Evolutionary conservation across 345 rosid species (phyloP).

Genomic region (Rhodamnia argentea): DNA sequence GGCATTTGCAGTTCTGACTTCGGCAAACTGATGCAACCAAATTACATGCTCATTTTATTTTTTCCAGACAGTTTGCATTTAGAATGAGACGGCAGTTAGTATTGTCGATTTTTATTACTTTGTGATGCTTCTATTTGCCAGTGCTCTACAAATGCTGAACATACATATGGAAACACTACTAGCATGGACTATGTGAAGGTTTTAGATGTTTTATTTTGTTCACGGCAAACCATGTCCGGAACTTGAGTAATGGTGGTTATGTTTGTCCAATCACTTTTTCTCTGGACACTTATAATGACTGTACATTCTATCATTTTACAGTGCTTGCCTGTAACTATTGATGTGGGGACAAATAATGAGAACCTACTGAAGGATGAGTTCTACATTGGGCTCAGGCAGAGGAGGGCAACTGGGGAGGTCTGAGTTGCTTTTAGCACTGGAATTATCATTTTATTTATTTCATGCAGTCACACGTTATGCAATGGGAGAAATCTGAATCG

Average conservation of each 20-base stretch:
- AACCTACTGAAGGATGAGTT: slow-evolving; percentile 73
- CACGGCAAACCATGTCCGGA: neutral
- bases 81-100: neutral
- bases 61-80: neutral
- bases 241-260: neutral
- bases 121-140: neutral
- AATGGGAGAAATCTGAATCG: neutral
- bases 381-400: slow-evolving; percentile 87
- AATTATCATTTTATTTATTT: neutral
- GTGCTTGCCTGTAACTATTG: slow-evolving; percentile 95
- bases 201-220: neutral
- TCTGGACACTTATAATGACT: neutral
- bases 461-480: neutral
- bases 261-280: neutral
- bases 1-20: neutral
- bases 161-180: neutral
- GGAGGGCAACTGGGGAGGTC: slow-evolving; percentile 96
- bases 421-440: neutral
- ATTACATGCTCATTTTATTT: neutral
- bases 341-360: slow-evolving; percentile 97
- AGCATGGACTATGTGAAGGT: neutral
- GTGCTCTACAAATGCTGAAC: neutral
- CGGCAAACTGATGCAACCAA: neutral
- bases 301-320: slow-evolving; percentile 19
- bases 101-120: neutral